Conservation (phyloP, 331 rosid species). For the Quercus phellos region DNA sequence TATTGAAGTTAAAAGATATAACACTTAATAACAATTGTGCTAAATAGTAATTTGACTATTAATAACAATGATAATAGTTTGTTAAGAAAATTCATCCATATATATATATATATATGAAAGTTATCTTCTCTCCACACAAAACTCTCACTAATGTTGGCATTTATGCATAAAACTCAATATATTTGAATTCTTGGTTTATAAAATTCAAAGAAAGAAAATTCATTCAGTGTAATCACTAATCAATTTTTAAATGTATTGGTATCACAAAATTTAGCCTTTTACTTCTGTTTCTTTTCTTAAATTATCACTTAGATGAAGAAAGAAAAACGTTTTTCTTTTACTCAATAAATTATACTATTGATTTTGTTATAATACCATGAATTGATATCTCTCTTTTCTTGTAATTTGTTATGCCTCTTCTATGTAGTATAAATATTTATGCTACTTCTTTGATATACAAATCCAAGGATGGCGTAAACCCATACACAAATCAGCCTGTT, state of each 20-base stretch:
- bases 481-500: conserved; percentile 5
- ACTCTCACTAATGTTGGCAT: background rate
- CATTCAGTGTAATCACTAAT: background rate
- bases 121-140: background rate
- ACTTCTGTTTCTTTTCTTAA: background rate
- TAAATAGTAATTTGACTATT: background rate
- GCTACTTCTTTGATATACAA: background rate
- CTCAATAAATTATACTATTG: too few relatives aligned
- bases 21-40: background rate
- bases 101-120: too few relatives aligned
- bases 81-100: too few relatives aligned
- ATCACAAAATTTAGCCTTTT: background rate
- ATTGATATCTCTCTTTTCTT: background rate
- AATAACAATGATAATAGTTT: too few relatives aligned
- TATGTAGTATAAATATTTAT: background rate
- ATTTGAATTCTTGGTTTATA: background rate
- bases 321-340: background rate
- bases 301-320: background rate
- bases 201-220: background rate
- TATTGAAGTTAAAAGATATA: background rate
- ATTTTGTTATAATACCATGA: too few relatives aligned
- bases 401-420: background rate
- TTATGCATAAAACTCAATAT: background rate
- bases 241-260: background rate
- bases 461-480: conserved; percentile 2